Conservation (phyloP, 2,329 filamentous ascomycete species). For the Colletotrichum sp. region DNA sequence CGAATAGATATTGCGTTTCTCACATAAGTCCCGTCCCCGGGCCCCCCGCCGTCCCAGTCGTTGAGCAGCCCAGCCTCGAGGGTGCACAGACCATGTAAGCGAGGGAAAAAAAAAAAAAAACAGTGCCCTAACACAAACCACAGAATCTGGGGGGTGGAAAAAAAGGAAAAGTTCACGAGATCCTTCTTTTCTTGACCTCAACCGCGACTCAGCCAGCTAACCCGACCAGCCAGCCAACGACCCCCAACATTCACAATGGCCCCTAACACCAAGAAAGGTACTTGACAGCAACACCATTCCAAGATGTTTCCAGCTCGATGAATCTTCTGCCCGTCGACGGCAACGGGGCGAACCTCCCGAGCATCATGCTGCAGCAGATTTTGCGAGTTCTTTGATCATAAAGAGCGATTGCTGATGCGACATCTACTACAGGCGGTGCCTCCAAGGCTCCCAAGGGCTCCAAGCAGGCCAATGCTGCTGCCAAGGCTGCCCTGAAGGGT, state of each 20-base stretch:
- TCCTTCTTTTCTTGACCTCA: neutral
- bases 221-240: constrained; percentile 24
- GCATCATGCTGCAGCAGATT: constrained; percentile 76
- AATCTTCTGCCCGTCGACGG: constrained; percentile 17
- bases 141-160: neutral
- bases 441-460: constrained; percentile 62
- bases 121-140: constrained; percentile 5
- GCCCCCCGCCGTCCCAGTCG: too few relatives aligned
- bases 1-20: neutral
- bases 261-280: constrained; percentile 46
- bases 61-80: too few relatives aligned
- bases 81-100: neutral
- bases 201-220: constrained; percentile 19
- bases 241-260: constrained; percentile 37
- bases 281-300: constrained; percentile 5
- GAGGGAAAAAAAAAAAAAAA: neutral
- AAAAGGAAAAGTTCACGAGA: neutral
- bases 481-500: constrained; percentile 95
- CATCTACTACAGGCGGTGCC: constrained; percentile 59
- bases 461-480: constrained; percentile 92
- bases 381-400: constrained; percentile 68
- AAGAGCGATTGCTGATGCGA: constrained; percentile 77
- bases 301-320: constrained; percentile 9
- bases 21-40: too few relatives aligned
- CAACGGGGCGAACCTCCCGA: constrained; percentile 20